phyloP scores from a whole-genome alignment of 345 rosid species.

The Camelina sativa region DNA sequence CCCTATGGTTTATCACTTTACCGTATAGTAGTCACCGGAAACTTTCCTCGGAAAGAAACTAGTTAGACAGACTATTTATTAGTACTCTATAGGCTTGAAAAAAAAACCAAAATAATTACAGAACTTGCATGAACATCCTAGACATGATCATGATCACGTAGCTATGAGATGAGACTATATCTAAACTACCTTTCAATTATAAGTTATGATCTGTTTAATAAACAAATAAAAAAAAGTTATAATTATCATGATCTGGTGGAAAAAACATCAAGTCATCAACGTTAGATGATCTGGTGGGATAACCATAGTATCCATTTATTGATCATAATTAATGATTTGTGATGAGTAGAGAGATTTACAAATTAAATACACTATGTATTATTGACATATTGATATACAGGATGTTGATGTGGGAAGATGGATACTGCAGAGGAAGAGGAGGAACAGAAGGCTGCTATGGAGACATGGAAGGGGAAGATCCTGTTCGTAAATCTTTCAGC shows the following conservation, averaged over 20 bases:
- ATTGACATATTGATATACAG: constrained; percentile 45
- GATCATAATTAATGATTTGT: background rate
- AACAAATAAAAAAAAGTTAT: background rate
- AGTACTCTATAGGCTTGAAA: constrained; percentile 13
- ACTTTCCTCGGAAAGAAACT: background rate
- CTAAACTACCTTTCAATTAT: background rate
- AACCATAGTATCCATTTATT: background rate
- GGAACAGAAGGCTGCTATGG: constrained; percentile 72
- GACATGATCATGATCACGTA: constrained; percentile 12
- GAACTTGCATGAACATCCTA: constrained; percentile 22
- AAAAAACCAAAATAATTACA: constrained; percentile 9
- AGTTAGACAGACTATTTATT: background rate
- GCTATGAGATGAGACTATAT: background rate
- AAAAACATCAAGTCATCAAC: background rate
- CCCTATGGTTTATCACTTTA: background rate
- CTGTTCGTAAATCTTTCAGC: constrained; percentile 96
- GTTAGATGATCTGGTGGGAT: background rate
- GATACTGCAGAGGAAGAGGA: constrained; percentile 86
- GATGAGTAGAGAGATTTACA: background rate
- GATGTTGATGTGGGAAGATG: constrained; percentile 99
- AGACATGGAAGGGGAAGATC: constrained; percentile 92
- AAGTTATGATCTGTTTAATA: background rate
- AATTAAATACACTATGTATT: background rate
- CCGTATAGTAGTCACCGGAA: constrained; percentile 15
- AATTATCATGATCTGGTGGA: constrained; percentile 9